phyloP scores from a whole-genome alignment of 768 basidiomycete genomes.

The Amanita rimosa region DNA sequence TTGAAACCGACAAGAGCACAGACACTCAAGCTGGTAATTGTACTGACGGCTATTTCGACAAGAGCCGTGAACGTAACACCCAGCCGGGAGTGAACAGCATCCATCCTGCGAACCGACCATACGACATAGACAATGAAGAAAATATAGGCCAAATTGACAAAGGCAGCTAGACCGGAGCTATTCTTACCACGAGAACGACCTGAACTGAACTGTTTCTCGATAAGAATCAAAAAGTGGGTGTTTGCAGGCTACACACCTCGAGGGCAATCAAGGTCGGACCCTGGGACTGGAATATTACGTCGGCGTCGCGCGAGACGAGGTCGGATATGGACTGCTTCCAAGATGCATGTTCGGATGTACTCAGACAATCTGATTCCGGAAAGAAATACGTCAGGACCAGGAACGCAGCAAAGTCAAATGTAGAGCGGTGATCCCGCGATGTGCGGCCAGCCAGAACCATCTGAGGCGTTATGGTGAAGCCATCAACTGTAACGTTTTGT shows the following conservation, averaged over 20 bases:
- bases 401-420: constrained; percentile 54
- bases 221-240: constrained; percentile 2
- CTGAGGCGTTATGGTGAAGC: constrained; percentile 53
- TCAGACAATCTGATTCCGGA: constrained; percentile 60
- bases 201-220: constrained; percentile 36
- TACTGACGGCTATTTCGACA: constrained; percentile 85
- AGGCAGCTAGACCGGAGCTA: constrained; percentile 53
- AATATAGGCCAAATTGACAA: constrained; percentile 67
- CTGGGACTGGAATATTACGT: constrained; percentile 18
- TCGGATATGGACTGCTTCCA: constrained; percentile 49
- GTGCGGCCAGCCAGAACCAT: constrained; percentile 74
- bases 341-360: constrained; percentile 43
- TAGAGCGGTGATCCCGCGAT: constrained; percentile 38
- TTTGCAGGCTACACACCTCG: constrained; percentile 23
- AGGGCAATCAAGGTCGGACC: constrained; percentile 34
- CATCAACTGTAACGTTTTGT: constrained; percentile 46
- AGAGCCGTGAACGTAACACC: constrained; percentile 91
- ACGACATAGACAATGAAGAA: constrained; percentile 67
- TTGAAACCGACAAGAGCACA: constrained; percentile 85
- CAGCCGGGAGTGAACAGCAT: constrained; percentile 79
- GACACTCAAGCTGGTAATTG: constrained; percentile 88
- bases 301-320: constrained; percentile 23
- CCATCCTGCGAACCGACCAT: constrained; percentile 66
- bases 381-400: constrained; percentile 80
- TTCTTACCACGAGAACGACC: constrained; percentile 32